phyloP scores from a whole-genome alignment of 106 monocot genomes.

The Dendrobium huoshanense region DNA sequence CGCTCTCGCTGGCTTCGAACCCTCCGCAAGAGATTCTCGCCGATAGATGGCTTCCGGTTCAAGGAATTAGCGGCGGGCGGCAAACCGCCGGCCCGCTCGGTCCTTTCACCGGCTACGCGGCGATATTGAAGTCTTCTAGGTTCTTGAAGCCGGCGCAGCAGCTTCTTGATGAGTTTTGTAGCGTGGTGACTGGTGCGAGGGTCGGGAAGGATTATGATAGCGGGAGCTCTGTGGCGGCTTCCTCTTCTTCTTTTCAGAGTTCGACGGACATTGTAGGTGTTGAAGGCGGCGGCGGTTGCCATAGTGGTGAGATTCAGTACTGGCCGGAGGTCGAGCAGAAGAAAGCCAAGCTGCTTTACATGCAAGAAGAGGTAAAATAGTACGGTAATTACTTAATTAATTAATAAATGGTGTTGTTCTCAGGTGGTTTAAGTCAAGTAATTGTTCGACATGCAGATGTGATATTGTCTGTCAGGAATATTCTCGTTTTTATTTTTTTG shows the following conservation, averaged over 20 bases:
- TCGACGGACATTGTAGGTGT: slow-evolving; percentile 18
- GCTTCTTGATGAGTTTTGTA: slow-evolving; percentile 48
- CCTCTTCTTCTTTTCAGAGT: slow-evolving; percentile 28
- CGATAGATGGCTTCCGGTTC: slow-evolving; percentile 1
- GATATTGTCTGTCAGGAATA: slow-evolving; percentile 1
- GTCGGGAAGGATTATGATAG: slow-evolving; percentile 1
- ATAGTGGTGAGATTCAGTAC: background rate
- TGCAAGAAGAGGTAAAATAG: slow-evolving; percentile 52
- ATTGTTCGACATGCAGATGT: background rate
- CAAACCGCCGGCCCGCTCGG: slow-evolving; percentile 35
- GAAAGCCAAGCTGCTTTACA: slow-evolving; percentile 44
- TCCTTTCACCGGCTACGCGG: slow-evolving; percentile 61
- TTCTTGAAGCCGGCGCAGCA: slow-evolving; percentile 54
- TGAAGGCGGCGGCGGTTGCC: background rate
- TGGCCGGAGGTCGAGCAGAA: slow-evolving; percentile 45
- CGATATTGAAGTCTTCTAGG: slow-evolving; percentile 47
- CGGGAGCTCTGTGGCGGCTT: slow-evolving; percentile 9
- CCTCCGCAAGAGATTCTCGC: slow-evolving; percentile 2
- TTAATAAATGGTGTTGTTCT: background rate
- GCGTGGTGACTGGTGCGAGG: slow-evolving; percentile 15
- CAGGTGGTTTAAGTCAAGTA: background rate
- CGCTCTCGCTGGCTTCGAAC: slow-evolving; percentile 36
- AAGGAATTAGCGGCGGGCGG: slow-evolving; percentile 4
- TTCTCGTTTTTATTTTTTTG: background rate
- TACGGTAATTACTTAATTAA: background rate